A percentile compares a stretch with the other conserved stretches of the same genome.
Evolutionary conservation across 352 stramenopile species (phyloP).

Genomic region (Stramenopiles sp.): DNA sequence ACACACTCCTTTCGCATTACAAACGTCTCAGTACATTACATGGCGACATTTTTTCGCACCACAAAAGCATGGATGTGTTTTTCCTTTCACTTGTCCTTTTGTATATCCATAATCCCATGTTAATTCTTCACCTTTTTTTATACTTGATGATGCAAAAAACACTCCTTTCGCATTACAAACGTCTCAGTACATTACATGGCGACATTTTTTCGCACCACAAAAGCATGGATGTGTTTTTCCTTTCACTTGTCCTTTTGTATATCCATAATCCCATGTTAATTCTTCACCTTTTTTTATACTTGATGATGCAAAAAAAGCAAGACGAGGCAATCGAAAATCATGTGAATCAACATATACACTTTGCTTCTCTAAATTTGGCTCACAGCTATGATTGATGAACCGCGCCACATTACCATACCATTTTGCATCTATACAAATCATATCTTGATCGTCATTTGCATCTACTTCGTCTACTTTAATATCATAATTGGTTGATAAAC

Average conservation of each 20-base stretch:
- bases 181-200: slow-evolving; percentile 18
- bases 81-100: slow-evolving; percentile 18
- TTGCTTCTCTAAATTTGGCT: slow-evolving; percentile 20
- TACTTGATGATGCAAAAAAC: slow-evolving; percentile 20
- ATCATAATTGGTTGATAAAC: no score
- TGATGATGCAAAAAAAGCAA: slow-evolving; percentile 20
- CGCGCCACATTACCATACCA: slow-evolving; percentile 23
- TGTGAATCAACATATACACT: slow-evolving; percentile 13
- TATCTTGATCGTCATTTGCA: not conserved
- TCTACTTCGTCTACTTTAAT: not conserved
- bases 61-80: slow-evolving; percentile 17
- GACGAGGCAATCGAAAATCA: slow-evolving; percentile 11
- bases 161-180: slow-evolving; percentile 13
- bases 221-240: slow-evolving; percentile 17
- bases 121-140: slow-evolving; percentile 18
- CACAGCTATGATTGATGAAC: slow-evolving; percentile 25
- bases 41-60: slow-evolving; percentile 17
- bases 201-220: slow-evolving; percentile 18
- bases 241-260: slow-evolving; percentile 17
- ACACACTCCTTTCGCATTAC: no score
- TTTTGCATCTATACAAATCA: slow-evolving; percentile 18
- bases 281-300: slow-evolving; percentile 18
- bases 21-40: slow-evolving; percentile 18
- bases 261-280: slow-evolving; percentile 26
- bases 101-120: slow-evolving; percentile 25